These are phyloP conservation scores for Hericium coralloides DNA, from an alignment of 768 basidiomycete species.

Conservation along the genomic window DNA sequence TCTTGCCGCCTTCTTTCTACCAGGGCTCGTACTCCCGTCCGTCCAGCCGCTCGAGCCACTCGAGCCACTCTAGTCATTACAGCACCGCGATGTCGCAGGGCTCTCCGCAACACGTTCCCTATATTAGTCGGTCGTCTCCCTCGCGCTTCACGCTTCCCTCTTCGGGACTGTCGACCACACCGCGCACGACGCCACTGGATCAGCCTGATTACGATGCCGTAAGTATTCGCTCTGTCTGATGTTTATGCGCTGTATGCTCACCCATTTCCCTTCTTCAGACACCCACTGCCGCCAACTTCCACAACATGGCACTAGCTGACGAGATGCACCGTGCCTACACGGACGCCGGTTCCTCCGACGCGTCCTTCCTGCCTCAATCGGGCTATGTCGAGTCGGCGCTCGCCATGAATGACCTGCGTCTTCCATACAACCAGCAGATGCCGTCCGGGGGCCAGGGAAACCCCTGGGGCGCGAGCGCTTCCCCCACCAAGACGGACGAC, in stretches of 20 bases:
- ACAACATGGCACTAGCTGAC: conserved; percentile 2
- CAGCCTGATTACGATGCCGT: not conserved
- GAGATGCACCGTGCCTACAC: conserved; percentile 4
- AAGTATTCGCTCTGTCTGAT: not conserved
- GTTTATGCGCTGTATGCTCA: no score
- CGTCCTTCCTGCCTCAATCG: not conserved
- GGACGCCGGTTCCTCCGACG: not conserved
- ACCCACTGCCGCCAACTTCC: conserved; percentile 18
- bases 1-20: not conserved
- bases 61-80: no score
- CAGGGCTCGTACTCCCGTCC: not conserved
- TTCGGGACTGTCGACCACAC: no score
- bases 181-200: not conserved
- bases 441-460: not conserved
- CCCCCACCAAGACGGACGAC: not conserved
- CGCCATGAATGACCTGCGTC: not conserved
- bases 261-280: conserved; percentile 15
- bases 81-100: no score
- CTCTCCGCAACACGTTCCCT: not conserved
- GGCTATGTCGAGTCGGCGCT: not conserved
- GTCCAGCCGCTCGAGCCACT: not conserved
- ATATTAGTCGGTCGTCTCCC: not conserved
- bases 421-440: not conserved
- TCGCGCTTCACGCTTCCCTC: not conserved
- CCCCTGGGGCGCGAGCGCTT: not conserved